Base-by-base conservation (phyloP, 2,329 filamentous ascomycete genomes). In the Penicillium sp. region DNA sequence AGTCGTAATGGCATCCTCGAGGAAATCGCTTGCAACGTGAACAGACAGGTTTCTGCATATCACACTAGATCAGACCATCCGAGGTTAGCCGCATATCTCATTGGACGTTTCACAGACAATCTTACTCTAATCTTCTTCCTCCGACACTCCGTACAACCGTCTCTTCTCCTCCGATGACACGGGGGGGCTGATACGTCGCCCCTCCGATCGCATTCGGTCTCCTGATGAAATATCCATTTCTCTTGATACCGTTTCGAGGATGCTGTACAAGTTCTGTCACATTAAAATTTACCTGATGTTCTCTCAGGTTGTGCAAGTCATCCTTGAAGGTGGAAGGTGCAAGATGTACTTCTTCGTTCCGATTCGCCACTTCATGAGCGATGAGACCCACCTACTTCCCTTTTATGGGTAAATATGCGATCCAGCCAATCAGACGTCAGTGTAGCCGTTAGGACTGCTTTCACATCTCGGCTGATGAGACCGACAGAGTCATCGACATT, bases 61-160 rank as follows among this genome's bases (percentile, higher is more conserved):
- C 71, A 51, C 71, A 74, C 70, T 73, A 37, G 13, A 43, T 16
- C 43, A 4, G 11, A n/a, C 4, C 16, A 14, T 52, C 35, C 35
- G 4, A 6, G 6, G 13, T 59, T 38, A 49, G 26, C 11, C 22
- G 35, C 22, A 10, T 16, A 25, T 14, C n/a, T 16, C 14, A 35
- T 22, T 1, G 6, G n/a, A 19, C 56, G 4, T 19, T 42, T 38
- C 13, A n/a, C 3, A 4, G 52, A 35, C 30, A 30, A 7, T 8
- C 22, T 52, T 65, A 71, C 69, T 55, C 70, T 73, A 22, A 73
- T 64, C 60, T 74, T 74, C 48, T 72, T 74, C 42, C 70, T 65
- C 11, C 68, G 65, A 49, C 71, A 74, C 55, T 74, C 70, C 5
- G 66, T 68, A 43, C 71, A 74, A 49, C 71, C 71, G 62, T 71